Base-by-base conservation (phyloP, 495 filamentous ascomycete genomes). In the Neurospora hispaniola region DNA sequence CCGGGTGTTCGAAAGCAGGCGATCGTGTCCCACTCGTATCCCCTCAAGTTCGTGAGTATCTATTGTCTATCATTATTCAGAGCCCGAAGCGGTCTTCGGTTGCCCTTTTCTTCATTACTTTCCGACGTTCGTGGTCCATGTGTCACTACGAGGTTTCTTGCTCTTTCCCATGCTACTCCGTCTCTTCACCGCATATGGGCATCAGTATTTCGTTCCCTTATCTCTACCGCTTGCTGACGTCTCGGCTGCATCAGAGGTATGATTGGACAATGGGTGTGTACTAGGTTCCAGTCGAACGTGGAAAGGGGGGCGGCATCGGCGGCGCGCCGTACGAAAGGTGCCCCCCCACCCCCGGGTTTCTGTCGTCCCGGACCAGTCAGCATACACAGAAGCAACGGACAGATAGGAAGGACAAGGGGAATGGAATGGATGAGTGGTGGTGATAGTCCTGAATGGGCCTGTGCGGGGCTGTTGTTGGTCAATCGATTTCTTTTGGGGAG, bases 381-480 rank as follows among this genome's bases (percentile, higher is more conserved):
- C 54, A 62, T 62, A 62, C 27, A 62, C 18, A 18, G 54, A 62
- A 23, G 54, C 54, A 62, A 62, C 54, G 7, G 54, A 62, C 54
- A 62, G 27, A 35, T 62, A 62, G 54, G 54, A 62, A 4, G 27
- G 54, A 62, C 54, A 62, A 35, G 54, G 14, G 54, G 11, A 11
- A 14, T 16, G 10, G 54, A 10, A 23, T 23, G 12, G 54, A 62
- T 16, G 54, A 62, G 23, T 23, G 54, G 42, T 20, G 3, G 11
- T n/a, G 3, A 4, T 14, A 41, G 43, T 41, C 14, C 48, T 42
- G n/a, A 40, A 16, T 6, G n/a, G 12, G 27, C 40, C 31, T 75
- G 42, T 72, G 69, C 48, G 69, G 70, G 71, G 73, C 41, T 71
- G 71, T 44, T n/a, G 54, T 31, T 62, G 27, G 54, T 62, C 54